Evolutionary conservation across 2,329 filamentous ascomycete species (phyloP), one percentile per base, ranked within the genome.

Genomic region (Claviceps digitariae): DNA sequence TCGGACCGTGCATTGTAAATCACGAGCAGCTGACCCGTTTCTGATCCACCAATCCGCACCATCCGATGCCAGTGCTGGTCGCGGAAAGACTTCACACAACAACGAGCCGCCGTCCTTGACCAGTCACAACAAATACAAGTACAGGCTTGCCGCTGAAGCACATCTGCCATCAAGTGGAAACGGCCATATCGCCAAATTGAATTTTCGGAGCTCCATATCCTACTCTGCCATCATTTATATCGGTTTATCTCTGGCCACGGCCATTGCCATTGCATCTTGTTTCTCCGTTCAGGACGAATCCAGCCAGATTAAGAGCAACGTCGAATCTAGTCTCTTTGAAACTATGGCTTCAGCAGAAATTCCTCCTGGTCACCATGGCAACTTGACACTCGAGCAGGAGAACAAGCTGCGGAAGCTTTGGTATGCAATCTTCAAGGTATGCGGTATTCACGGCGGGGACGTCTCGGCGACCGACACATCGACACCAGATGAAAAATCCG

Each of bases 391-490:
- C 3, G 90, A 96, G 57, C 83, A 98, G 71, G 88, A 95, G 62
- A 79, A 80, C 58, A 96, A 94, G 72, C 74, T 98, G 55, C 86
- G 85, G 63, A 86, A 94, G 67, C 78, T 97, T 60, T 98, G 93
- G 93, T 70, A 77, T 15, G 74, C 83, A 52, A 77, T 89, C 41
- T 77, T 94, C 59, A 83, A 86, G 57, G 75, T 95, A 46, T 90
- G 86, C 65, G 87, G 85, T 29, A 76, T 90, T 51, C 55, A 58
- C 4, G 62, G 66, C 4, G 60, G 55, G 38, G 56, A 60, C 53
- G 48, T 65, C 36, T 56, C 59, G 15, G 58, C 63, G 23, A 57
- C 59, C 13, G 61, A 63, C 17, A 27, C 40, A 15, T 21, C 52
- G 1, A 48, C 50, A 12, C 41, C 50, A 29, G 34, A 51, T 38